Evolutionary conservation across 139 green algal species (phyloP), one percentile per base, ranked within the genome.

Genomic region (Chlorella sorokiniana): DNA sequence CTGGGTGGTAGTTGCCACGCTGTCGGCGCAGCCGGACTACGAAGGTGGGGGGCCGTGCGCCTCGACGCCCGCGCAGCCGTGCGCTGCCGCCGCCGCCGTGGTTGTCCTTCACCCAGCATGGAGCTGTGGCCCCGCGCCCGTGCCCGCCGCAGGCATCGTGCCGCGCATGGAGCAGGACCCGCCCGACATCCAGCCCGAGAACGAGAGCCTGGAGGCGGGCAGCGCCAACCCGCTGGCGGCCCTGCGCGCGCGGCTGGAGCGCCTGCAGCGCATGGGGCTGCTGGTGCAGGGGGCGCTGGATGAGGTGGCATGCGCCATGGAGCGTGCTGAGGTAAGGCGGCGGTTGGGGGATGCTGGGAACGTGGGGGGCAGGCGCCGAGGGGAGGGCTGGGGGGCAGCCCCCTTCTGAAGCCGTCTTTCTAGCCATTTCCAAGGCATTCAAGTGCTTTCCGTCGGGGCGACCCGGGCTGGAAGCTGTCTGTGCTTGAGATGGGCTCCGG

Each of bases 151-250:
- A 81, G 75, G 56, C 25, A 25, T 48, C 33, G 33, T 41, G 8
- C 45, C 33, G 20, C 6, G 20, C 5, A 87, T 87, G 83, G 67
- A 87, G 52, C 76, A 87, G 35, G 83, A 87, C 75, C 65, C 75
- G 1, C 22, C 75, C 0, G 67, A 42, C 37, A 84, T 87, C 1
- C 51, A 78, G 74, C 56, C 62, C 4, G 82, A 79, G 33, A 61
- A 87, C 31, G 64, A 48, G 44, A 67, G 54, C 31, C 68, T 83
- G 41, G 40, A 85, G 77, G 31, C 67, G 27, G 38, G 22, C 37
- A 69, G 35, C 11, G 54, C 35, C 52, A 79, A 79, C 59, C 75
- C 75, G 18, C 40, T 71, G 75, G 59, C 59, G 11, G 41, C 10
- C 9, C 75, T 79, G 75, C 59, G 59, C 0, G 75, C 75, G 14